Base-by-base conservation (phyloP, 2,329 filamentous ascomycete species). In the Paraphoma chrysanthemicola region DNA sequence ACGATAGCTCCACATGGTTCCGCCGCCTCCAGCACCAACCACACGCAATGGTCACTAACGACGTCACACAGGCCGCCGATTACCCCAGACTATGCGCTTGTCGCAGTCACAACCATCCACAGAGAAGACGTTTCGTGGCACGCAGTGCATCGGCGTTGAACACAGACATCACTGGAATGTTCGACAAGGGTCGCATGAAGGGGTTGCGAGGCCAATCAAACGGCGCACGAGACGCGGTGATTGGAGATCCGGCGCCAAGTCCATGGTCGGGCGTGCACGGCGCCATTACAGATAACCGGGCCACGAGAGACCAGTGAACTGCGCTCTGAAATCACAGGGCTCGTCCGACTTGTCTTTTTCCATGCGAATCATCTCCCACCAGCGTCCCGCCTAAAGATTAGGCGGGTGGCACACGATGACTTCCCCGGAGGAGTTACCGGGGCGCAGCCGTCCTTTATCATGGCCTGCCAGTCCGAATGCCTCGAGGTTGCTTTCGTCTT, bases 301-400 rank as follows among this genome's bases (percentile, higher is more conserved):
- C 54, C 56, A 56, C 54, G 62, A 45, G 60, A 62, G 53, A 55
- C 54, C 43, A 50, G 62, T 62, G 62, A 64, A 64, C 46, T 46
- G 38, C 42, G 52, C 49, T 48, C 46, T 49, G 46, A 45, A 54
- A 54, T 36, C 45, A 18, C 52, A 47, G 45, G 44, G 45, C 45
- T 44, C 8, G 23, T 45, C 30, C 42, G 12, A 18, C 28, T 44
- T 50, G 44, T 55, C 43, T 54, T 47, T 43, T 48, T 43, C 59
- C 57, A 59, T 61, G 54, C 62, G 55, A 65, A 63, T 63, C 60
- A 59, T 55, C 44, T 9, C 44, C 39, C n/a, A 43, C 47, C 44
- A 57, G 48, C 50, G 33, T 43, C 31, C 55, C 51, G 51, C 17
- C 48, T 56, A 57, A 57, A 54, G 51, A 57, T 61, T 59, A 50